Percentiles rank a stretch among this genome's conserved stretches.
These are phyloP conservation scores for Eucalyptus virginea DNA, from an alignment of 345 rosid genomes.

Conservation along the genomic window DNA sequence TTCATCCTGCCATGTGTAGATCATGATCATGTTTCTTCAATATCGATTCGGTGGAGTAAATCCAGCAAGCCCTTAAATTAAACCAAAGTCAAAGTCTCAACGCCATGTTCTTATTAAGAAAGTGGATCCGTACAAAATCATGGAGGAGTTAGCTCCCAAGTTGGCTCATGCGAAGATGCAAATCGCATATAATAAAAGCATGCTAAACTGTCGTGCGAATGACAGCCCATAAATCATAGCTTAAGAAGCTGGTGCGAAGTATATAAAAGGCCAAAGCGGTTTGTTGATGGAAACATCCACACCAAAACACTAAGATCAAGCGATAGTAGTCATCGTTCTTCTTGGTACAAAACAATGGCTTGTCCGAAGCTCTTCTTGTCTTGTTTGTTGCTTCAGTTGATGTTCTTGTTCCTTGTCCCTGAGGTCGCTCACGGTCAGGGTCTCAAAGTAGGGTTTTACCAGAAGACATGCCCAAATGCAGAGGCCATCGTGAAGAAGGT, in stretches of 20 bases:
- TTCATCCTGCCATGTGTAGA: neutral
- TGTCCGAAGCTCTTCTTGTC: neutral
- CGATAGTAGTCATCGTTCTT: neutral
- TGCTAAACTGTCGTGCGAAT: neutral
- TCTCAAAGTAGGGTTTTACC: slow-evolving; percentile 46
- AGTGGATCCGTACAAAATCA: neutral
- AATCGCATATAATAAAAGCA: neutral
- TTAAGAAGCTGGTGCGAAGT: neutral
- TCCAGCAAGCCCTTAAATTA: neutral
- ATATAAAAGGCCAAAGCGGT: neutral
- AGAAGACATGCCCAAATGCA: slow-evolving; percentile 29
- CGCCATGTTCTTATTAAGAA: neutral
- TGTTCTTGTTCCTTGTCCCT: neutral
- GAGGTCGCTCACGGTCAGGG: slow-evolving; percentile 3
- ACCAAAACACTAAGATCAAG: neutral
- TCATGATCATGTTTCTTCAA: neutral
- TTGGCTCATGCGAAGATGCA: neutral
- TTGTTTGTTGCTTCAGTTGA: slow-evolving; percentile 12
- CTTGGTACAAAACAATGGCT: neutral
- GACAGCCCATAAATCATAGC: neutral
- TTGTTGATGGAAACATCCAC: neutral
- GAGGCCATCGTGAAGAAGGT: slow-evolving; percentile 27
- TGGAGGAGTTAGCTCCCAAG: neutral
- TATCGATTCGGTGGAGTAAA: neutral
- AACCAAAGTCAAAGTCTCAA: neutral